These are phyloP conservation scores for Penicillium argentinense DNA, from an alignment of 495 filamentous ascomycete genomes.

Conservation along the genomic window DNA sequence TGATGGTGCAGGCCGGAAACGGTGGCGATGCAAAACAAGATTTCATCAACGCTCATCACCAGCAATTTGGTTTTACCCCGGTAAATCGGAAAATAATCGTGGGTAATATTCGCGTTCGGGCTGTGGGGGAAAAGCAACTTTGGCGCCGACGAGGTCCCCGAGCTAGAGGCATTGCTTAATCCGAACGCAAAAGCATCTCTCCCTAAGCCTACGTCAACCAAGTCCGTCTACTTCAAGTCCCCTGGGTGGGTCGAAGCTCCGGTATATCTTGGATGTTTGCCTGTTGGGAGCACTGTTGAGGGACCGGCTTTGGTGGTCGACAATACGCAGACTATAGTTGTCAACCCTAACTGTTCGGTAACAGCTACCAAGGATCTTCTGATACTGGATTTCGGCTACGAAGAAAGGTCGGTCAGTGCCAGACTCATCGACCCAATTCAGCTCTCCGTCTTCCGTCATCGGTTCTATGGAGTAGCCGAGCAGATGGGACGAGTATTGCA, in stretches of 20 bases:
- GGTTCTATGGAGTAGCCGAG: constrained; percentile 56
- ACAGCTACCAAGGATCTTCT: constrained; percentile 63
- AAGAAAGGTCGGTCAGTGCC: constrained; percentile 58
- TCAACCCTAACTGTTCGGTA: constrained; percentile 66
- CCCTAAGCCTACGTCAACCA: constrained; percentile 47
- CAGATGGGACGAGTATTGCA: constrained; percentile 41
- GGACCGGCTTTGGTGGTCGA: constrained; percentile 88
- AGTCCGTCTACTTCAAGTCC: background rate
- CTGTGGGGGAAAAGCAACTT: too few species aligned
- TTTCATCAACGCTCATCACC: constrained; percentile 81
- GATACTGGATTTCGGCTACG: constrained; percentile 63
- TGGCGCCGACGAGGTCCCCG: too few species aligned
- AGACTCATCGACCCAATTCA: constrained; percentile 66
- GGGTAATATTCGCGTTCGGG: constrained; percentile 79
- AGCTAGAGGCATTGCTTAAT: too few species aligned
- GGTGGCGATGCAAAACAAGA: constrained; percentile 66
- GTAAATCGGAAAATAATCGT: constrained; percentile 53
- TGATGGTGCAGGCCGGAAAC: constrained; percentile 43
- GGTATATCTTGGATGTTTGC: constrained; percentile 73
- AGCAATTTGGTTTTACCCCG: constrained; percentile 90
- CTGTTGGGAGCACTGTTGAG: constrained; percentile 64
- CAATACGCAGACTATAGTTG: constrained; percentile 87
- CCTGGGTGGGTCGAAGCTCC: constrained; percentile 68
- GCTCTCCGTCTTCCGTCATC: constrained; percentile 85
- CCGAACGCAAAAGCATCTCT: too few species aligned